Evolutionary conservation across 371 early-diverging fungal species (phyloP), one percentile per base, ranked within the genome.

Genomic region (Chytridium lagenaria): DNA sequence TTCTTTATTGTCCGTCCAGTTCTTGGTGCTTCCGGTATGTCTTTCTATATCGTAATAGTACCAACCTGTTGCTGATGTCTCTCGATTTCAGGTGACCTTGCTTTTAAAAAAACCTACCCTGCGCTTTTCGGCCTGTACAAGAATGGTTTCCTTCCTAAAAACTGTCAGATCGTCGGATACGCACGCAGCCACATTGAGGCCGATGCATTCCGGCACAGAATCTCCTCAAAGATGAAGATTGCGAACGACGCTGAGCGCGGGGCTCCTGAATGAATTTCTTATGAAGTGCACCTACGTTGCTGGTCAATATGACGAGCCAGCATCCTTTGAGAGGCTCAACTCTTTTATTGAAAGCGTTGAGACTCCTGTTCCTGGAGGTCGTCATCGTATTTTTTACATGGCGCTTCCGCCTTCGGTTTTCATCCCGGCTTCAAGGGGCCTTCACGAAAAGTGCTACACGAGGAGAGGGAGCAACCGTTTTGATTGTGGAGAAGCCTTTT

Each of bases 401-500:
- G 98, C 99, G 0, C 82, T 99, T 40, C 99, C 99, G 22, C 99
- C 99, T 7, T 90, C 92, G 7, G 95, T 96, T 31, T 99, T 98
- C 84, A 87, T 92, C 33, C 80, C 87, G 2, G 95, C 98, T 7
- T 89, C 96, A 12, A 79, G 73, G 15, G 91, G 93, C 28, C 67
- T 97, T 61, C 89, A 90, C 75, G 85, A 88, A 19, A 78, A 88
- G 70, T 84, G 89, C 38, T 92, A 92, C 70, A 70, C 81, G 28
- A 73, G 69, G 23, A 78, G 81, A 50, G 91, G 89, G 3, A 75
- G 73, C 33, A 93, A 89, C 77, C 88, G 91, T 15, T n/a, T 71
- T 99, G 50, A 90, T 97, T 52, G 89, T 99, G n/a, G 99, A 99
- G 79, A 99, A 99, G 82, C 99, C 99, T 0, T 98, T 98, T 89